These are phyloP conservation scores for Linanthus parryae DNA, from an alignment of 148 eudicot species.

Conservation along the genomic window DNA sequence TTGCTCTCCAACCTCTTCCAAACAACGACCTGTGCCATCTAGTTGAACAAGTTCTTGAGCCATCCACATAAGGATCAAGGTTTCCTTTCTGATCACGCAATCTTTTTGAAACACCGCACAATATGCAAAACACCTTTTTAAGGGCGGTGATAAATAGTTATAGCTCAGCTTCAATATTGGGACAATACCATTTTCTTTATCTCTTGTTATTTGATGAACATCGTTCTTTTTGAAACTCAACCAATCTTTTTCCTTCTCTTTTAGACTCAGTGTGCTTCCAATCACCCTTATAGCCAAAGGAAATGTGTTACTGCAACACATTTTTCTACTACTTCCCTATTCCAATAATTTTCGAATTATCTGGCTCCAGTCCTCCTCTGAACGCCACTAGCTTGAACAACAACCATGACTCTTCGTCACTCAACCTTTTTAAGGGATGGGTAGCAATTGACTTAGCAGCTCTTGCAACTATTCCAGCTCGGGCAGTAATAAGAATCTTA, in stretches of 20 bases:
- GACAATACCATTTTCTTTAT: neutral
- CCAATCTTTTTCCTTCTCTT: neutral
- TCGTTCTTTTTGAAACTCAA: neutral
- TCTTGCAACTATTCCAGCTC: neutral
- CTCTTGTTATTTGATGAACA: neutral
- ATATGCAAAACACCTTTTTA: too few species aligned
- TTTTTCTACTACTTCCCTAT: conserved; percentile 1
- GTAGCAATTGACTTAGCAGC: neutral
- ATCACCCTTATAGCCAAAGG: neutral
- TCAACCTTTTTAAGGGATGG: neutral
- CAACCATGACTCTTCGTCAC: neutral
- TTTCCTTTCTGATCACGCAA: neutral
- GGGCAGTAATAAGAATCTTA: neutral
- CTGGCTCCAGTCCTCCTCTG: neutral
- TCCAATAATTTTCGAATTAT: neutral
- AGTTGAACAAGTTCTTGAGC: neutral
- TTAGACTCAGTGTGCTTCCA: neutral
- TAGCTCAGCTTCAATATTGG: neutral
- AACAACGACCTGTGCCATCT: neutral
- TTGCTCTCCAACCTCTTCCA: neutral
- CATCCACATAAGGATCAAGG: neutral
- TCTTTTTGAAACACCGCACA: neutral
- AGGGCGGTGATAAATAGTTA: too few species aligned
- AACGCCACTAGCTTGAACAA: neutral
- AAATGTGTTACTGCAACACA: conserved; percentile 1